A percentile compares a stretch with the other conserved stretches of the same genome.
These are phyloP conservation scores for Zelonia costaricensis DNA, from an alignment of 208 protist genomes.

Conservation along the genomic window DNA sequence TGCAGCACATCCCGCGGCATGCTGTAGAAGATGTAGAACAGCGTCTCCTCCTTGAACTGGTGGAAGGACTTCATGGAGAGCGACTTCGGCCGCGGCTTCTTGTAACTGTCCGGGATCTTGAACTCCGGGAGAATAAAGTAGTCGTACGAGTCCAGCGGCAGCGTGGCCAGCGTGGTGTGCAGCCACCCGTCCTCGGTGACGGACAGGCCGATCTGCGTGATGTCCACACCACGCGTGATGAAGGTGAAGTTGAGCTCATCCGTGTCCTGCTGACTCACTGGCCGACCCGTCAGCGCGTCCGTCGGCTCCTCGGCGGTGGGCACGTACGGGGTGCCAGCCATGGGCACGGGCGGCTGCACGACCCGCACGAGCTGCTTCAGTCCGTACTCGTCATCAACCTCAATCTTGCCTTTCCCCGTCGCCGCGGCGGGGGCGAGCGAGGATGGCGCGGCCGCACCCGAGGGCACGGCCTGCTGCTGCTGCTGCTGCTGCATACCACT, in stretches of 20 bases:
- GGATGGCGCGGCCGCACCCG: background rate
- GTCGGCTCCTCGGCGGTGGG: constrained; percentile 26
- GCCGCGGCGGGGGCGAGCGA: background rate
- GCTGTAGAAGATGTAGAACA: constrained; percentile 99
- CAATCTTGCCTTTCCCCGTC: constrained; percentile 33
- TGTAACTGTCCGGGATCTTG: constrained; percentile 82
- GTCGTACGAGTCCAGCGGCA: constrained; percentile 61
- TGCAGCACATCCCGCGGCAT: constrained; percentile 98
- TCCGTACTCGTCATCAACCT: constrained; percentile 75
- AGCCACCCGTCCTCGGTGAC: constrained; percentile 66
- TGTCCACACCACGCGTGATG: constrained; percentile 78
- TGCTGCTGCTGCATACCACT: background rate
- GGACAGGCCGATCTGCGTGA: constrained; percentile 64
- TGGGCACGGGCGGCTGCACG: constrained; percentile 36
- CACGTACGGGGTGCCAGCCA: constrained; percentile 29
- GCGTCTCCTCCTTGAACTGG: constrained; percentile 94
- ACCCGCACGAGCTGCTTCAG: constrained; percentile 54
- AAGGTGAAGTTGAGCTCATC: constrained; percentile 67
- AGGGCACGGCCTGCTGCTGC: background rate
- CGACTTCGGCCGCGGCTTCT: constrained; percentile 64
- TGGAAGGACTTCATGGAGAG: constrained; percentile 84
- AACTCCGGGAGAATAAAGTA: constrained; percentile 77
- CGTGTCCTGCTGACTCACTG: constrained; percentile 38
- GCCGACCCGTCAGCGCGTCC: constrained; percentile 38
- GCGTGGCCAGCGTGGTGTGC: constrained; percentile 70